Evolutionary conservation across 495 filamentous ascomycete species (phyloP).

Genomic region (Aspergillus kassunensis): DNA sequence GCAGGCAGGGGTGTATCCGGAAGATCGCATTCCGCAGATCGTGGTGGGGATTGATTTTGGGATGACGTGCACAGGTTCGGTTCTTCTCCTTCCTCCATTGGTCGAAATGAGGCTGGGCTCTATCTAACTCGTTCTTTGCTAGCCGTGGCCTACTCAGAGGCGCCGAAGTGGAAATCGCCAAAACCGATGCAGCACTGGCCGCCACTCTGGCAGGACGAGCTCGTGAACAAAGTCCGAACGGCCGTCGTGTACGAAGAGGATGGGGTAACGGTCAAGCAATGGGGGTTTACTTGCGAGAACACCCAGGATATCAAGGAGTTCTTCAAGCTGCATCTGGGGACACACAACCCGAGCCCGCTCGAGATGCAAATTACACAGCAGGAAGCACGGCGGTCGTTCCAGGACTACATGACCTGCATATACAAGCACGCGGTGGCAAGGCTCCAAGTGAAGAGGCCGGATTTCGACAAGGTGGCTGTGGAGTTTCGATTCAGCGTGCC

Average conservation of each 20-base stretch:
- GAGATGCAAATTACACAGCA: constrained; percentile 25
- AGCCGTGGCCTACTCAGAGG: constrained; percentile 54
- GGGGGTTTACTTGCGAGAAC: constrained; percentile 58
- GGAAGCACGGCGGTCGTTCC: constrained; percentile 52
- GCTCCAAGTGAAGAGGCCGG: constrained; percentile 36
- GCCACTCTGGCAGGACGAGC: constrained; percentile 53
- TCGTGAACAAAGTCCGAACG: constrained; percentile 59
- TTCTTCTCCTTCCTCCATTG: not conserved
- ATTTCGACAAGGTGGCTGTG: constrained; percentile 35
- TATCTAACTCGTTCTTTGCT: not conserved
- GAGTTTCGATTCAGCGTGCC: constrained; percentile 67
- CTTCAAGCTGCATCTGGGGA: constrained; percentile 61
- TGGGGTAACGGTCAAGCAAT: constrained; percentile 38
- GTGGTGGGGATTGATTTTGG: constrained; percentile 59
- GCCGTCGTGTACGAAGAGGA: constrained; percentile 47
- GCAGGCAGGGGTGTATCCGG: constrained; percentile 12
- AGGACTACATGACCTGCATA: constrained; percentile 51
- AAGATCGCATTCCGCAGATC: constrained; percentile 43
- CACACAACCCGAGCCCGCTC: constrained; percentile 33
- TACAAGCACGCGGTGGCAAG: constrained; percentile 52
- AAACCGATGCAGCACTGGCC: constrained; percentile 60
- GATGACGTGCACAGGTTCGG: constrained; percentile 58
- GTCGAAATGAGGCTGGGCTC: too few relatives aligned
- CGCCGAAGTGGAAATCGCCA: constrained; percentile 41
- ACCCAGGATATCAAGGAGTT: constrained; percentile 43